Evolutionary conservation across 352 stramenopile genomes (phyloP).

Genomic region (Phytophthora sojae): DNA sequence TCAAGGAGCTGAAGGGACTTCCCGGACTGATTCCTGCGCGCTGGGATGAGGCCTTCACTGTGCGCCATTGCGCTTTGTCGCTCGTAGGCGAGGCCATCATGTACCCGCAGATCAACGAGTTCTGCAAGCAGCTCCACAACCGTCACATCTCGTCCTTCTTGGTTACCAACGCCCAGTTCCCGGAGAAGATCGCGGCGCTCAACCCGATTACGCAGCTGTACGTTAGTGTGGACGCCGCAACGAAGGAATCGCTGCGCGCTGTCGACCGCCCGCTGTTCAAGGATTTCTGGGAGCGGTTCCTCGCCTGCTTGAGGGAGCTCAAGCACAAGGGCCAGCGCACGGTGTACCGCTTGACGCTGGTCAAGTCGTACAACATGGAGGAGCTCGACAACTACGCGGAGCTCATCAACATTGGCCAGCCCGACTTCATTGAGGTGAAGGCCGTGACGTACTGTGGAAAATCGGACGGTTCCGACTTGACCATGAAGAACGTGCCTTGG

Average conservation of each 20-base stretch:
- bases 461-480: constrained; percentile 97
- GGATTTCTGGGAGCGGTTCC: constrained; percentile 98
- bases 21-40: constrained; percentile 94
- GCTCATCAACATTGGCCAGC: constrained; percentile 91
- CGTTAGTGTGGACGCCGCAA: constrained; percentile 98
- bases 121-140: constrained; percentile 95
- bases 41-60: constrained; percentile 96
- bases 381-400: constrained; percentile 96
- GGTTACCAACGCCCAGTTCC: constrained; percentile 99
- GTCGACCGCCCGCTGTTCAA: constrained; percentile 97
- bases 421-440: constrained; percentile 97
- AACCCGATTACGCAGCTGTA: constrained; percentile 99
- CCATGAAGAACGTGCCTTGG: constrained; percentile 98
- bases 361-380: constrained; percentile 98
- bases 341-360: constrained; percentile 97
- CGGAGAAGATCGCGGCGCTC: constrained; percentile 95
- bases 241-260: constrained; percentile 95
- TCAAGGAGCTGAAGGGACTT: constrained; percentile 96
- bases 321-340: constrained; percentile 97
- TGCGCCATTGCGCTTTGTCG: constrained; percentile 97
- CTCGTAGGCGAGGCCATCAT: constrained; percentile 99
- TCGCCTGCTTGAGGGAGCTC: constrained; percentile 91
- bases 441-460: constrained; percentile 99
- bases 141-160: constrained; percentile 97
- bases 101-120: constrained; percentile 98